Evolutionary conservation across 345 rosid genomes (phyloP).

Genomic region (Moricandia moricandioides): DNA sequence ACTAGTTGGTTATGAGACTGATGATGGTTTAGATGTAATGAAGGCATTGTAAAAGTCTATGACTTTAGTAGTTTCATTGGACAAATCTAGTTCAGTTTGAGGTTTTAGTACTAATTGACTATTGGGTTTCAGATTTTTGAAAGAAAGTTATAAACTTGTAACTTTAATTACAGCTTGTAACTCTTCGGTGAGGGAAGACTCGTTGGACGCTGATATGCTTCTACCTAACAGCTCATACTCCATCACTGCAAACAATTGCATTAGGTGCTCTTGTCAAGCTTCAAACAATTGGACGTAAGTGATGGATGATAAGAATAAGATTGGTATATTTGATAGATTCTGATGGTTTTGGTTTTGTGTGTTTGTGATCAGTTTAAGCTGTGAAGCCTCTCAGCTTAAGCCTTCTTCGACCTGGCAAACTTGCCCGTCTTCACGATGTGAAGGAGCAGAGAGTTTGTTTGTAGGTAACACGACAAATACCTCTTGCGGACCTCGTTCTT

Average conservation of each 20-base stretch:
- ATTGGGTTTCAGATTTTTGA: background rate
- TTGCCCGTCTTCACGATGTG: conserved; percentile 62
- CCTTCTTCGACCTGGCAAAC: conserved; percentile 37
- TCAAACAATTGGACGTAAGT: conserved; percentile 69
- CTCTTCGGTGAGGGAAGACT: conserved; percentile 50
- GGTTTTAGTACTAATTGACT: background rate
- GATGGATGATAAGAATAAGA: background rate
- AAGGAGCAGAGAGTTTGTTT: conserved; percentile 34
- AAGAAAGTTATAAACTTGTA: background rate
- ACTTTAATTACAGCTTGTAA: conserved; percentile 57
- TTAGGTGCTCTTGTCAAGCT: conserved; percentile 58
- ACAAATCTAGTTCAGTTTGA: background rate
- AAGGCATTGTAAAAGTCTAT: background rate
- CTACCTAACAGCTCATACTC: conserved; percentile 50
- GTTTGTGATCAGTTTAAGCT: conserved; percentile 53
- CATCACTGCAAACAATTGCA: conserved; percentile 64
- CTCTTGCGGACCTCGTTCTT: conserved; percentile 46
- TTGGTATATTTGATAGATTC: background rate
- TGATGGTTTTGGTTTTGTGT: conserved; percentile 12
- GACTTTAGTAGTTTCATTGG: too few species aligned
- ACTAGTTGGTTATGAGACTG: background rate
- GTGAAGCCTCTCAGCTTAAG: conserved; percentile 48
- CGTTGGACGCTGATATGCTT: conserved; percentile 49
- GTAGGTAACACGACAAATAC: conserved; percentile 44
- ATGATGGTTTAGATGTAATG: background rate